Conservation (phyloP, 805 yeast genomes). For the Vanderwaltozyma polyspora region DNA sequence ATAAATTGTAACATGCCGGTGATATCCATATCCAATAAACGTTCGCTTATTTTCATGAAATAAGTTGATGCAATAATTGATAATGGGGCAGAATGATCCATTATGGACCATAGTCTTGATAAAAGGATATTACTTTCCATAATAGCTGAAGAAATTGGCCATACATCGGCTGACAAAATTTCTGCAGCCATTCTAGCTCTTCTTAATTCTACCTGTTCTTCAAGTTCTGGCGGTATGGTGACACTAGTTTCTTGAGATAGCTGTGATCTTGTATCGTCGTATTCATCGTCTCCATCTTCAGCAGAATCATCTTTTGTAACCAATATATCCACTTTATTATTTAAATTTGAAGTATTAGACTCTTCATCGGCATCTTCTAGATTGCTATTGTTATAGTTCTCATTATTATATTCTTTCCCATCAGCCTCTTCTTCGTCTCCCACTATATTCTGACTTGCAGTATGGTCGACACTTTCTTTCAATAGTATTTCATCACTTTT, state of each 20-base stretch:
- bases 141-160: slow-evolving; percentile 86
- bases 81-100: slow-evolving; percentile 56
- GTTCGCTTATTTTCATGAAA: slow-evolving; percentile 86
- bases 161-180: slow-evolving; percentile 79
- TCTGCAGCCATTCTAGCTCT: slow-evolving; percentile 74
- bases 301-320: slow-evolving; percentile 5
- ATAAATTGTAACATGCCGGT: slow-evolving; percentile 67
- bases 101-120: slow-evolving; percentile 64
- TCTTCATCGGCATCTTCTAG: background rate
- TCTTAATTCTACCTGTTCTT: slow-evolving; percentile 29
- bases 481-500: slow-evolving; percentile 11
- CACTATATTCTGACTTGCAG: too few relatives aligned
- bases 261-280: slow-evolving; percentile 11
- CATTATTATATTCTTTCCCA: background rate
- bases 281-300: slow-evolving; percentile 11
- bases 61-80: slow-evolving; percentile 73
- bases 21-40: slow-evolving; percentile 77
- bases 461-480: slow-evolving; percentile 5
- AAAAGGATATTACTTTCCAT: slow-evolving; percentile 62
- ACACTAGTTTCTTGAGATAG: slow-evolving; percentile 26
- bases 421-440: too few relatives aligned
- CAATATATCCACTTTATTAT: slow-evolving; percentile 6
- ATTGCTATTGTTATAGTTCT: background rate
- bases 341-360: slow-evolving; percentile 1
- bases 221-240: slow-evolving; percentile 26